Evolutionary conservation across 1,139 yeast genomes (phyloP).

Genomic region (Casaregolazyma suthepensis): DNA sequence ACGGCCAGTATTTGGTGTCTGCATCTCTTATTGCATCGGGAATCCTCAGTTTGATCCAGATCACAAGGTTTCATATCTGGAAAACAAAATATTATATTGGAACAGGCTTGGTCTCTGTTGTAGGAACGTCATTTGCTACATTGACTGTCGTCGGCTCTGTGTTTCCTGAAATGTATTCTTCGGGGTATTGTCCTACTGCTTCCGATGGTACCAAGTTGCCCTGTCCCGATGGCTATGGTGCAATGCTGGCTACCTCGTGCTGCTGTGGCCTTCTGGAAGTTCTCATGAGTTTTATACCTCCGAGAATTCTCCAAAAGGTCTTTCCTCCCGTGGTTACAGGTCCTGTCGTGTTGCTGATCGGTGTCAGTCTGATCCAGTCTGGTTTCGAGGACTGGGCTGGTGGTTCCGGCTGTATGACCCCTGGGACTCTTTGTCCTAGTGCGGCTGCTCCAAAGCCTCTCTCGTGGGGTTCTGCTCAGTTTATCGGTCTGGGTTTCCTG

Average conservation of each 20-base stretch:
- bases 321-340: constrained; percentile 92
- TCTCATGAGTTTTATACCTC: constrained; percentile 66
- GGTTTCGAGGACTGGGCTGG: constrained; percentile 87
- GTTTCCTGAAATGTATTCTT: constrained; percentile 70
- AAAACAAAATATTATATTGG: constrained; percentile 73
- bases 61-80: constrained; percentile 70
- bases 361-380: constrained; percentile 55
- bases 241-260: constrained; percentile 72
- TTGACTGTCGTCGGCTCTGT: constrained; percentile 72
- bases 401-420: constrained; percentile 51
- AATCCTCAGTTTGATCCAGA: constrained; percentile 64
- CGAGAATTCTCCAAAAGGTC: constrained; percentile 57
- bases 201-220: constrained; percentile 59
- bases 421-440: constrained; percentile 47
- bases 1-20: constrained; percentile 68
- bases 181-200: constrained; percentile 60
- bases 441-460: constrained; percentile 47
- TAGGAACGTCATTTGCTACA: constrained; percentile 86
- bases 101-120: constrained; percentile 81
- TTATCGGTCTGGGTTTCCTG: constrained; percentile 77
- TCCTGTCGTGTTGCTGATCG: constrained; percentile 81
- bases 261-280: constrained; percentile 73
- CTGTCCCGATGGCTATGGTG: constrained; percentile 88
- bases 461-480: constrained; percentile 81
- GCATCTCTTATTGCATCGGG: constrained; percentile 74